A percentile compares a stretch with the other conserved stretches of the same genome.
Evolutionary conservation across 225 moss, liverwort and hornwort genomes (phyloP).

Genomic region (Anthoceros angustus): DNA sequence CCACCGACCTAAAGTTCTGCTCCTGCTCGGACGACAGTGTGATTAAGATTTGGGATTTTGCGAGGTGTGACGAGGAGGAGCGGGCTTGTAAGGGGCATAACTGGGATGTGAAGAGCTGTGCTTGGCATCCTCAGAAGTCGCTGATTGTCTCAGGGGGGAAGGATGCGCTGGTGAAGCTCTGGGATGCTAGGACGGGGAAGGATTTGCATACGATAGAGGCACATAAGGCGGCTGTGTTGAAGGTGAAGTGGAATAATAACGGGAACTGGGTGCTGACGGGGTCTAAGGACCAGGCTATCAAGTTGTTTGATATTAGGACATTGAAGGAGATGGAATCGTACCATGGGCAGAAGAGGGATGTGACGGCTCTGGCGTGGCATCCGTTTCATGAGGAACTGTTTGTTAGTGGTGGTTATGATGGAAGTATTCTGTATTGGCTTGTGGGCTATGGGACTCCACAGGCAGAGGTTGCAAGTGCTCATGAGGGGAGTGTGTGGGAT

Average conservation of each 20-base stretch:
- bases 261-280: conserved; percentile 97
- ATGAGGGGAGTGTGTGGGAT: conserved; percentile 98
- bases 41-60: conserved; percentile 99
- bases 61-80: conserved; percentile 81
- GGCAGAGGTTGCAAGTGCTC: conserved; percentile 95
- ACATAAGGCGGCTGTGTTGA: conserved; percentile 91
- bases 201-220: conserved; percentile 90
- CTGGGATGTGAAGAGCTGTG: conserved; percentile 99
- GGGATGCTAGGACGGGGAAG: conserved; percentile 97
- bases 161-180: conserved; percentile 95
- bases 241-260: conserved; percentile 98
- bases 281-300: conserved; percentile 91
- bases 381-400: conserved; percentile 99
- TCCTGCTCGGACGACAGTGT: conserved; percentile 98
- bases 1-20: conserved; percentile 94
- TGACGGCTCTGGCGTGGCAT: conserved; percentile 99
- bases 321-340: conserved; percentile 92
- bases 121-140: conserved; percentile 99
- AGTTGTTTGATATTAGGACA: conserved; percentile 94
- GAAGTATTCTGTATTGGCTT: conserved; percentile 99
- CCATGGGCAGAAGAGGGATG: conserved; percentile 94
- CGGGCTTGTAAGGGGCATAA: conserved; percentile 54
- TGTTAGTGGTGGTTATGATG: conserved; percentile 98
- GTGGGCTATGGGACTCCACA: conserved; percentile 94
- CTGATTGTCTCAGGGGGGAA: conserved; percentile 99